Evolutionary conservation across 2,329 filamentous ascomycete species (phyloP), one percentile per base, ranked within the genome.

Genomic region (Fusarium avenaceum): DNA sequence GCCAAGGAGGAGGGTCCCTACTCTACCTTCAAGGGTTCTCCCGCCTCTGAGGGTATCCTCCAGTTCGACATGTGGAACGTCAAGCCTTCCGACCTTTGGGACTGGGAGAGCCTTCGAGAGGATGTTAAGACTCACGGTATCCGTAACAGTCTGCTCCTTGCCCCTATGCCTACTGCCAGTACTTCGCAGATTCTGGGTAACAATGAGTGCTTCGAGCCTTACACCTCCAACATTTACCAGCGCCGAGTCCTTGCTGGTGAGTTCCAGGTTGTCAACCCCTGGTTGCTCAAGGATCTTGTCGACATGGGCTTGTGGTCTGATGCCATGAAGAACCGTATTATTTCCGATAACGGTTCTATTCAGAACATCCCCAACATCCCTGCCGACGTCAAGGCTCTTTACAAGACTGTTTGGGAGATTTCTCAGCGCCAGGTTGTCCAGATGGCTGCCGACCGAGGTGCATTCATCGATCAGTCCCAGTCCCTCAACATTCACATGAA

Each of bases 291-390:
- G 86, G 96, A 99, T 76, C 89, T 99, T 30, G 96, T 99, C 72
- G 96, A 99, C 77, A 92, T 97, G 84, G 96, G 96, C 65, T 87
- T 99, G 44, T 99, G 96, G 96, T 97, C 95, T 47, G 95, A 99
- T 82, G 93, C 94, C 84, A 99, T 99, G 96, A 99, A 99, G 90
- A 99, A 99, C 86, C 94, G 96, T 75, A 99, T 99, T 86, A 99
- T 99, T 76, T 92, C 96, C 59, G 95, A 97, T 67, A 93, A 93
- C 72, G 96, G 96, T 71, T 98, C 95, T 20, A 92, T 99, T 57
- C 96, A 98, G 81, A 95, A 96, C 81, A 95, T 99, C 68, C 92
- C 95, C 77, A 98, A 96, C 82, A 97, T 99, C 67, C 95, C 96
- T 15, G 89, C 92, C 32, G 96, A 99, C 74, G 92, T 97, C 86